phyloP scores from a whole-genome alignment of 2,329 filamentous ascomycete species.

The Ustulina deusta region DNA sequence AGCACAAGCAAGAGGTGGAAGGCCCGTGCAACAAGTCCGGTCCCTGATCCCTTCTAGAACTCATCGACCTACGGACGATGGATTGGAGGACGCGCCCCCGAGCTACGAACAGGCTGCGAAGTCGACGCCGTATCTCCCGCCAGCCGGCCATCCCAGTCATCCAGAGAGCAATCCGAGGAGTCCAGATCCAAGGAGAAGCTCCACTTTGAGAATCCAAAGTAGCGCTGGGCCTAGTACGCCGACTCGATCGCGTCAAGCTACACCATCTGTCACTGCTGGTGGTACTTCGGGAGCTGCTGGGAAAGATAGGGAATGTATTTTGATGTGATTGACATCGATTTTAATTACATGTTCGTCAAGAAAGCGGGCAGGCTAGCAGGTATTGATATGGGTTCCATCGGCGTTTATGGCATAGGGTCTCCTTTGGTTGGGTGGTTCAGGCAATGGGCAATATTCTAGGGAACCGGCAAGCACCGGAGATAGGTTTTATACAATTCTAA shows the following conservation, averaged over 20 bases:
- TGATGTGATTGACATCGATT: slow-evolving; percentile 45
- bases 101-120: slow-evolving; percentile 69
- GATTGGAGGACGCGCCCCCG: slow-evolving; percentile 65
- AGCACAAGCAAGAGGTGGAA: slow-evolving; percentile 39
- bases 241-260: slow-evolving; percentile 55
- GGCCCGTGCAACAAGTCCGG: slow-evolving; percentile 57
- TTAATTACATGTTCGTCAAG: slow-evolving; percentile 10
- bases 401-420: slow-evolving; percentile 18
- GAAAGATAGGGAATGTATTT: slow-evolving; percentile 48
- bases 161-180: slow-evolving; percentile 55
- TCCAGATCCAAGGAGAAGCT: slow-evolving; percentile 40
- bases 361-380: slow-evolving; percentile 21
- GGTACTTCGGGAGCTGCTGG: slow-evolving; percentile 31
- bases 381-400: slow-evolving; percentile 22
- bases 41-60: slow-evolving; percentile 60
- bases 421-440: neutral
- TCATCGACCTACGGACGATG: slow-evolving; percentile 55
- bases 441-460: slow-evolving; percentile 11
- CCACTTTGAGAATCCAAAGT: slow-evolving; percentile 31
- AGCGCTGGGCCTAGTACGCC: slow-evolving; percentile 44
- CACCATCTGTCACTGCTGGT: slow-evolving; percentile 36
- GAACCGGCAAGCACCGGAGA: neutral
- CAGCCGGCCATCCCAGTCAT: slow-evolving; percentile 64
- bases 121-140: slow-evolving; percentile 64
- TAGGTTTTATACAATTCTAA: slow-evolving; percentile 11